These are phyloP conservation scores for Mariannaea elegans DNA, from an alignment of 2,329 filamentous ascomycete species.

Conservation along the genomic window DNA sequence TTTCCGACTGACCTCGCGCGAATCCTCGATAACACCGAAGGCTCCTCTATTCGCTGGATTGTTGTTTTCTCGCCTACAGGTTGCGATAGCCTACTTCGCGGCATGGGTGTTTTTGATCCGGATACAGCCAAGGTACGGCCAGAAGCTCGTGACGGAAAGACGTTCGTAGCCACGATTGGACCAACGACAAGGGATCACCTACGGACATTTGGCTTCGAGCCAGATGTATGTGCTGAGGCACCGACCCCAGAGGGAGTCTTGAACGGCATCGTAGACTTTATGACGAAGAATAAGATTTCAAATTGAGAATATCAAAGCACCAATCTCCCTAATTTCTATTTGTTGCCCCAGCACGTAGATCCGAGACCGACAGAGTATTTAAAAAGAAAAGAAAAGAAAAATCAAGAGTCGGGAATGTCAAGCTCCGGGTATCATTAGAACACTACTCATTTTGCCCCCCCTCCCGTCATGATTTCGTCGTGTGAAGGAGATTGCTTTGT, in stretches of 20 bases:
- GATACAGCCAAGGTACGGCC: conserved; percentile 51
- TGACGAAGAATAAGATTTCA: conserved; percentile 26
- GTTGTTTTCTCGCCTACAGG: conserved; percentile 78
- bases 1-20: conserved; percentile 74
- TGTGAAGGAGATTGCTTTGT: not conserved
- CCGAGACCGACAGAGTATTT: not conserved
- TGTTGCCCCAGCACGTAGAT: not conserved
- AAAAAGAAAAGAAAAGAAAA: not conserved
- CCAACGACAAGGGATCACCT: conserved; percentile 89
- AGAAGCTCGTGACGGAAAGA: conserved; percentile 50
- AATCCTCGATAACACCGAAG: conserved; percentile 57
- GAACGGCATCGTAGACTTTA: conserved; percentile 66
- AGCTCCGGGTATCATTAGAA: conserved; percentile 42
- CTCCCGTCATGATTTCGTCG: conserved; percentile 9
- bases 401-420: conserved; percentile 34
- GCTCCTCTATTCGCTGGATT: conserved; percentile 67
- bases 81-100: conserved; percentile 67
- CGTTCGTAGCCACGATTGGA: conserved; percentile 86
- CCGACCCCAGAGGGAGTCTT: conserved; percentile 85
- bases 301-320: conserved; percentile 22
- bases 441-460: conserved; percentile 25
- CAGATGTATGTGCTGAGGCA: conserved; percentile 81
- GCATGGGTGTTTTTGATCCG: conserved; percentile 61
- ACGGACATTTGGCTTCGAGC: conserved; percentile 70
- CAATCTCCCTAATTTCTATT: not conserved